These are phyloP conservation scores for Buxus sempervirens DNA, from an alignment of 164 flowering plant genomes.

Conservation along the genomic window DNA sequence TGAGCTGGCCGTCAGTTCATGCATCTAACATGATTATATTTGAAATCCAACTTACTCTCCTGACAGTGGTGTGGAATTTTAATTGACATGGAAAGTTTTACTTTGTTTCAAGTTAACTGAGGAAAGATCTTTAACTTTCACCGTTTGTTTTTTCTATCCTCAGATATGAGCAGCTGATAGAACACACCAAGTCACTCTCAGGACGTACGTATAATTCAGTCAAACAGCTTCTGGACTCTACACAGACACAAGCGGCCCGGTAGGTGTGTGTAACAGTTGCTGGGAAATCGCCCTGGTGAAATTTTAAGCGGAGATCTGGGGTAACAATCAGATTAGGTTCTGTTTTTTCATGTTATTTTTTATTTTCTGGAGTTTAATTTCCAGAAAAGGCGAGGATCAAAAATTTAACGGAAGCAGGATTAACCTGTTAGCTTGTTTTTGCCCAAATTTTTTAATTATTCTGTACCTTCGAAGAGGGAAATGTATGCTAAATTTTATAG, in stretches of 20 bases:
- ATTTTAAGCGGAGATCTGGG: not conserved
- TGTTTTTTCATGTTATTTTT: not conserved
- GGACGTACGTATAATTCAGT: constrained; percentile 77
- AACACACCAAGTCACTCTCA: constrained; percentile 75
- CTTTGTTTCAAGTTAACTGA: not conserved
- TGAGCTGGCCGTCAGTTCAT: too few species aligned
- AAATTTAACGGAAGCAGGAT: not conserved
- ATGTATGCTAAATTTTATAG: not conserved
- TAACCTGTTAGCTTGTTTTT: too few species aligned
- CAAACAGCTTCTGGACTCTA: constrained; percentile 65
- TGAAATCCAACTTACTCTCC: not conserved
- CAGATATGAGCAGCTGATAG: constrained; percentile 94
- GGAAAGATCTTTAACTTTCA: too few species aligned
- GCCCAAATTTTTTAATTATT: not conserved
- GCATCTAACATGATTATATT: too few species aligned
- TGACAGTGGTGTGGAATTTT: not conserved
- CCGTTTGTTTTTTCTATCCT: not conserved
- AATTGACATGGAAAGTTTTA: too few species aligned
- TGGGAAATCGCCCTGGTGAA: not conserved
- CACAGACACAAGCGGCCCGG: constrained; percentile 57
- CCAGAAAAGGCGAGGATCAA: not conserved
- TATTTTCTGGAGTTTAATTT: not conserved
- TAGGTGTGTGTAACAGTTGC: constrained; percentile 9
- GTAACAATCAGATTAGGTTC: not conserved
- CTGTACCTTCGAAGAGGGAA: not conserved